These are phyloP conservation scores for Ogataea paraovalis DNA, from an alignment of 805 yeast species.

Conservation along the genomic window DNA sequence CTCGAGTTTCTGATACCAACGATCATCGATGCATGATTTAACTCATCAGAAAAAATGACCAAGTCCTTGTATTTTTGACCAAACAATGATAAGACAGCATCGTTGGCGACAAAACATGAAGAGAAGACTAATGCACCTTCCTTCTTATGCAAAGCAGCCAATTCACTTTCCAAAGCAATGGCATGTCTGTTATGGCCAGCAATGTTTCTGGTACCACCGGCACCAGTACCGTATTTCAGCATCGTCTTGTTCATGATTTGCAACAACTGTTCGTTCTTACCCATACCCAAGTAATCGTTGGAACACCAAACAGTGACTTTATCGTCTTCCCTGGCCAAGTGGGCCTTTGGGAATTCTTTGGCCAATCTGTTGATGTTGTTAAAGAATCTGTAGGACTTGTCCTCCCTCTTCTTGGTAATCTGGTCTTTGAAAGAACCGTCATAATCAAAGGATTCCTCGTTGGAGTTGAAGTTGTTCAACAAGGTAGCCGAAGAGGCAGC, in stretches of 20 bases:
- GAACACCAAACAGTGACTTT: conserved; percentile 99
- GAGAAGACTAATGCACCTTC: conserved; percentile 94
- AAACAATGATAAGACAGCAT: conserved; percentile 83
- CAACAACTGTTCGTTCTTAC: conserved; percentile 70
- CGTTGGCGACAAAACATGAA: conserved; percentile 96
- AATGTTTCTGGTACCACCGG: conserved; percentile 98
- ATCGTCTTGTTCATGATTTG: conserved; percentile 74
- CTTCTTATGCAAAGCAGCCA: conserved; percentile 89
- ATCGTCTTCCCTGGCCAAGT: conserved; percentile 66
- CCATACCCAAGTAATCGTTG: conserved; percentile 95
- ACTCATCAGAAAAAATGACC: conserved; percentile 87
- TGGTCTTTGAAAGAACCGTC: conserved; percentile 64
- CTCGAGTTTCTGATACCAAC: conserved; percentile 91
- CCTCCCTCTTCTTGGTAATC: conserved; percentile 68
- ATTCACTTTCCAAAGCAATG: conserved; percentile 76
- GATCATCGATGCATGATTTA: conserved; percentile 98
- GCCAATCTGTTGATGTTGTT: conserved; percentile 97
- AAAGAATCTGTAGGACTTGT: conserved; percentile 92
- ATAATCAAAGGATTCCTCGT: conserved; percentile 63
- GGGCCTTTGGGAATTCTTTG: conserved; percentile 89
- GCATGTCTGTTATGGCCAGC: conserved; percentile 96
- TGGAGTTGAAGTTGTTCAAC: conserved; percentile 31
- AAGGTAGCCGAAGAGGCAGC: conserved; percentile 32
- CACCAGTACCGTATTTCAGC: conserved; percentile 93
- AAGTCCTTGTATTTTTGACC: conserved; percentile 89